A percentile compares a stretch with the other conserved stretches of the same genome.
These are phyloP conservation scores for Lactarius pseudohatsudake DNA, from an alignment of 768 basidiomycete species.

Conservation along the genomic window DNA sequence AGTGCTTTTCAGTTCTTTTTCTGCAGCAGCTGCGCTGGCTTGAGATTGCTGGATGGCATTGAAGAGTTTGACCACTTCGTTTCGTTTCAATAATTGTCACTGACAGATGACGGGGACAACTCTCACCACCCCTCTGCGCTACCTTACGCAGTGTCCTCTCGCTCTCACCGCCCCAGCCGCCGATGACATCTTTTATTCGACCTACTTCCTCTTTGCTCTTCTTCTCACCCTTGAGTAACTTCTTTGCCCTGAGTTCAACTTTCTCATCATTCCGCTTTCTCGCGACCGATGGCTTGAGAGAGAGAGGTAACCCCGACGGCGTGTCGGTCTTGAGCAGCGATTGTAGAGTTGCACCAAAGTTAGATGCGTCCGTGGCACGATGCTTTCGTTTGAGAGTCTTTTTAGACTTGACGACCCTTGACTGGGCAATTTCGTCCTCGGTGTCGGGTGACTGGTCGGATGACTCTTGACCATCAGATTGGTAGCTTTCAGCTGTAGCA, in stretches of 20 bases:
- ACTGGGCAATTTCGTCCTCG: conserved; percentile 61
- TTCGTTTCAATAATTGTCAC: background rate
- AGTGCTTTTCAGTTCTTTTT: conserved; percentile 56
- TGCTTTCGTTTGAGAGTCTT: conserved; percentile 84
- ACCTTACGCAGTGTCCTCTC: conserved; percentile 77
- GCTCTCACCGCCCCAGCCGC: conserved; percentile 86
- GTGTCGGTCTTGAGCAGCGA: conserved; percentile 68
- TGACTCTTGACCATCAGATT: conserved; percentile 26
- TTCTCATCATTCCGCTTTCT: conserved; percentile 74
- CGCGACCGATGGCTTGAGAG: conserved; percentile 73
- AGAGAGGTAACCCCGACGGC: conserved; percentile 69
- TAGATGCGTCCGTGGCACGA: conserved; percentile 69
- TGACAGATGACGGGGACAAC: background rate
- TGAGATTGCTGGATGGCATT: conserved; percentile 86
- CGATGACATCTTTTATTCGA: conserved; percentile 68
- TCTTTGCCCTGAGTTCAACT: conserved; percentile 68
- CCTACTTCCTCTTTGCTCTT: conserved; percentile 74
- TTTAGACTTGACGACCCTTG: conserved; percentile 63
- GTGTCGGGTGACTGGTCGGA: conserved; percentile 42
- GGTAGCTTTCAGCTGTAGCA: conserved; percentile 27
- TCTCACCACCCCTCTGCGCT: conserved; percentile 79
- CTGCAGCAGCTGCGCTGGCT: conserved; percentile 48
- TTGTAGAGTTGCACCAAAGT: conserved; percentile 74
- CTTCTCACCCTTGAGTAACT: conserved; percentile 65
- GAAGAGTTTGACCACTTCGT: conserved; percentile 77